A percentile compares a stretch with the other conserved stretches of the same genome.
Evolutionary conservation across 2,329 filamentous ascomycete species (phyloP).

Genomic region (Phaeosphaeriaceae sp.): DNA sequence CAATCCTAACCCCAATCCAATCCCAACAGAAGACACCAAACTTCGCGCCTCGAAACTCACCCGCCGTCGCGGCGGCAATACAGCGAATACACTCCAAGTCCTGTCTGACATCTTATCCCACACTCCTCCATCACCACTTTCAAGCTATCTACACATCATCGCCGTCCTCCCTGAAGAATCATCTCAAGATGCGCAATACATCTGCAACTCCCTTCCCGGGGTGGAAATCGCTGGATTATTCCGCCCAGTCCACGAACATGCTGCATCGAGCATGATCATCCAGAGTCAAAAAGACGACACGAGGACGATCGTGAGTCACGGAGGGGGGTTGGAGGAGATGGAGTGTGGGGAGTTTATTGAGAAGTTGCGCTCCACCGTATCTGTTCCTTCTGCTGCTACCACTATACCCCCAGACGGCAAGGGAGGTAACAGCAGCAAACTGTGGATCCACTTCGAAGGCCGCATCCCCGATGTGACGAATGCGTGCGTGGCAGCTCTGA

Average conservation of each 20-base stretch:
- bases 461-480: slow-evolving; percentile 68
- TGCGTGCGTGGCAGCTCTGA: slow-evolving; percentile 65
- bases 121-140: background rate
- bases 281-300: slow-evolving; percentile 65
- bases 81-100: slow-evolving; percentile 74
- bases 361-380: slow-evolving; percentile 36
- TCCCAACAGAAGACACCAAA: slow-evolving; percentile 69
- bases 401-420: background rate
- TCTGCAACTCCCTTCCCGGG: slow-evolving; percentile 61
- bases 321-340: slow-evolving; percentile 74
- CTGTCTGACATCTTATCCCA: slow-evolving; percentile 61
- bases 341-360: slow-evolving; percentile 64
- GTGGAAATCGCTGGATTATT: slow-evolving; percentile 64
- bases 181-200: slow-evolving; percentile 60
- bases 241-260: slow-evolving; percentile 60
- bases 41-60: slow-evolving; percentile 67
- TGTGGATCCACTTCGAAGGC: slow-evolving; percentile 80
- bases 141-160: slow-evolving; percentile 46
- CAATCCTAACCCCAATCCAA: no score
- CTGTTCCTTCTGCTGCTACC: no score
- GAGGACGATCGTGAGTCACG: slow-evolving; percentile 71
- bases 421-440: background rate
- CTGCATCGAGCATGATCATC: slow-evolving; percentile 74
- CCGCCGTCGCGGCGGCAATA: slow-evolving; percentile 74
- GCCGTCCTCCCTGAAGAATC: slow-evolving; percentile 60